Conservation (phyloP, 2,329 filamentous ascomycete genomes). For the Fusarium sp. region DNA sequence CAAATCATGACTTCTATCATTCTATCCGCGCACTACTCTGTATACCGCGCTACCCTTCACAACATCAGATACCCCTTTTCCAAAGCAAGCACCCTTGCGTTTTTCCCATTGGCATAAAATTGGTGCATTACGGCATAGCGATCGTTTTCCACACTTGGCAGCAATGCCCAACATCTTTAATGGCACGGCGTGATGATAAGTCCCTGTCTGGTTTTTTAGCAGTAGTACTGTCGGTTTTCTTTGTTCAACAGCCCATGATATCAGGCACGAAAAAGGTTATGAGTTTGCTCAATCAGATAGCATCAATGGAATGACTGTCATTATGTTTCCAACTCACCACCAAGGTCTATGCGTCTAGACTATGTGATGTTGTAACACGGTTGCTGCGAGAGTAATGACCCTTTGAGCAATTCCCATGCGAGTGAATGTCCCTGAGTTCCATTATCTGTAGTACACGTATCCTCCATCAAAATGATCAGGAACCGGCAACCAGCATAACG, state of each 20-base stretch:
- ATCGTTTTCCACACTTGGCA: constrained; percentile 34
- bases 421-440: not conserved
- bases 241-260: constrained; percentile 25
- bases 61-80: constrained; percentile 42
- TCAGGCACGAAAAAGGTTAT: constrained; percentile 22
- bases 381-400: not conserved
- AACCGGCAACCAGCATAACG: too few relatives aligned
- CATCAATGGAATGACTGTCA: constrained; percentile 28
- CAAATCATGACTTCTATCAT: constrained; percentile 13
- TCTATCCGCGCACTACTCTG: constrained; percentile 18
- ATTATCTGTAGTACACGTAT: not conserved
- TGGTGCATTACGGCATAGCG: constrained; percentile 38
- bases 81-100: constrained; percentile 38
- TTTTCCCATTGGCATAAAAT: constrained; percentile 40
- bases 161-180: constrained; percentile 21
- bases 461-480: too few relatives aligned
- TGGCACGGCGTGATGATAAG: constrained; percentile 10
- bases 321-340: constrained; percentile 5
- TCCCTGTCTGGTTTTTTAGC: constrained; percentile 9
- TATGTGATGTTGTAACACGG: not conserved
- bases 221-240: constrained; percentile 9
- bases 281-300: constrained; percentile 22
- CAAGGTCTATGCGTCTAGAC: not conserved
- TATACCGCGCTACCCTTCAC: constrained; percentile 20
- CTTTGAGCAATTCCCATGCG: not conserved